A percentile compares a stretch with the other conserved stretches of the same genome.
Conservation (phyloP, 495 filamentous ascomycete genomes). For the Aspergillus heteromorphus region DNA sequence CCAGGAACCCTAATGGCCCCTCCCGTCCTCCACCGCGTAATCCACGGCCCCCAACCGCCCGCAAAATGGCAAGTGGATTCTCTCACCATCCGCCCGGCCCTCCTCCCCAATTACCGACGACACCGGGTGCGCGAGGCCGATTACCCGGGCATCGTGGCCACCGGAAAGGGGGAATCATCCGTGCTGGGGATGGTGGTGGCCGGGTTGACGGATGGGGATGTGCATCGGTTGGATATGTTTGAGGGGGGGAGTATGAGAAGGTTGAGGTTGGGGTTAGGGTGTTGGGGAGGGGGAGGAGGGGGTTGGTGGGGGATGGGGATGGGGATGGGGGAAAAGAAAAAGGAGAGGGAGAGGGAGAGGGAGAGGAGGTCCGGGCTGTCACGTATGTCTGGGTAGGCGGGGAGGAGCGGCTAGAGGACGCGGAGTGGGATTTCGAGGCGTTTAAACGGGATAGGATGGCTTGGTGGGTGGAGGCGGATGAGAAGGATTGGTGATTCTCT, state of each 20-base stretch:
- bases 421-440: conserved; percentile 78
- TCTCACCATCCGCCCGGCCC: conserved; percentile 64
- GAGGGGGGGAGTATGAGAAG: conserved; percentile 75
- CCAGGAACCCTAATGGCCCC: conserved; percentile 66
- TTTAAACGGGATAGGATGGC: conserved; percentile 65
- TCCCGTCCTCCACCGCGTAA: conserved; percentile 75
- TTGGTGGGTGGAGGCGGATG: conserved; percentile 41
- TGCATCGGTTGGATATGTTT: conserved; percentile 73
- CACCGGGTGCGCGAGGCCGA: conserved; percentile 62
- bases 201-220: conserved; percentile 71
- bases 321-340: conserved; percentile 26
- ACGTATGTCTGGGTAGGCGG: conserved; percentile 71
- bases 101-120: conserved; percentile 67
- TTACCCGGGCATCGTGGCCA: conserved; percentile 75
- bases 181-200: conserved; percentile 78
- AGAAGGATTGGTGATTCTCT: conserved; percentile 36
- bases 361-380: conserved; percentile 56
- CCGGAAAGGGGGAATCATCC: conserved; percentile 19
- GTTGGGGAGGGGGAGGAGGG: conserved; percentile 13
- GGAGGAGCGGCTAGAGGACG: conserved; percentile 47
- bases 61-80: conserved; percentile 46
- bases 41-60: conserved; percentile 55
- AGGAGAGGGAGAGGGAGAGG: conserved; percentile 23
- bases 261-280: conserved; percentile 54
- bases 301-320: conserved; percentile 3